These are phyloP conservation scores for Tilletia horrida DNA, from an alignment of 1,284 basidiomycete species.

Conservation along the genomic window DNA sequence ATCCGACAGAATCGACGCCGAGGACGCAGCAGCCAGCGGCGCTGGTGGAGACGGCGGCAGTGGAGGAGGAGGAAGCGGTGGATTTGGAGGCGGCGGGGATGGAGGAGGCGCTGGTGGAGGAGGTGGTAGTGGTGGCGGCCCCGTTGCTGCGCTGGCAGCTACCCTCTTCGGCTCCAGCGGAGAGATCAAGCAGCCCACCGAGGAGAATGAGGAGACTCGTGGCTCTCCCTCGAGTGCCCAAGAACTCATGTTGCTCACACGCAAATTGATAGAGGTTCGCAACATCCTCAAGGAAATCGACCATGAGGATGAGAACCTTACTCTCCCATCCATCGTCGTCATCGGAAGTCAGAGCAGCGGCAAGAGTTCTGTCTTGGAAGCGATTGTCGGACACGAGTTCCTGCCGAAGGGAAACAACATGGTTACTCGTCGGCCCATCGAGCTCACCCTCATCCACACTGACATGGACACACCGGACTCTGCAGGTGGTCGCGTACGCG, in stretches of 20 bases:
- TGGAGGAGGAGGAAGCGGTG: neutral
- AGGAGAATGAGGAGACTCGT: slow-evolving; percentile 19
- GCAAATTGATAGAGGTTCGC: slow-evolving; percentile 93
- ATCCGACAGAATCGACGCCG: slow-evolving; percentile 7
- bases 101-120: neutral
- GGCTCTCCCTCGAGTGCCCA: slow-evolving; percentile 29
- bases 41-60: slow-evolving; percentile 20
- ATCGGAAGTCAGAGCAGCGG: slow-evolving; percentile 97
- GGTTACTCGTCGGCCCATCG: slow-evolving; percentile 97
- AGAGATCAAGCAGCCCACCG: slow-evolving; percentile 18
- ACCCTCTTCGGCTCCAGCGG: slow-evolving; percentile 17
- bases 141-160: slow-evolving; percentile 23
- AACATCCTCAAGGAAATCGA: slow-evolving; percentile 90
- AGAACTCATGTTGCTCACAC: slow-evolving; percentile 80
- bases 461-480: slow-evolving; percentile 55
- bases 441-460: slow-evolving; percentile 92
- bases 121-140: slow-evolving; percentile 19
- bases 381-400: slow-evolving; percentile 97
- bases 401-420: slow-evolving; percentile 98
- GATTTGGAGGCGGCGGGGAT: slow-evolving; percentile 4
- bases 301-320: slow-evolving; percentile 74
- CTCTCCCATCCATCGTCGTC: slow-evolving; percentile 93
- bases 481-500: slow-evolving; percentile 1
- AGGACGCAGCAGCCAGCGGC: slow-evolving; percentile 6
- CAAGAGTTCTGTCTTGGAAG: slow-evolving; percentile 94